phyloP scores from a whole-genome alignment of 345 rosid genomes.

The Eutrema yunnanense region DNA sequence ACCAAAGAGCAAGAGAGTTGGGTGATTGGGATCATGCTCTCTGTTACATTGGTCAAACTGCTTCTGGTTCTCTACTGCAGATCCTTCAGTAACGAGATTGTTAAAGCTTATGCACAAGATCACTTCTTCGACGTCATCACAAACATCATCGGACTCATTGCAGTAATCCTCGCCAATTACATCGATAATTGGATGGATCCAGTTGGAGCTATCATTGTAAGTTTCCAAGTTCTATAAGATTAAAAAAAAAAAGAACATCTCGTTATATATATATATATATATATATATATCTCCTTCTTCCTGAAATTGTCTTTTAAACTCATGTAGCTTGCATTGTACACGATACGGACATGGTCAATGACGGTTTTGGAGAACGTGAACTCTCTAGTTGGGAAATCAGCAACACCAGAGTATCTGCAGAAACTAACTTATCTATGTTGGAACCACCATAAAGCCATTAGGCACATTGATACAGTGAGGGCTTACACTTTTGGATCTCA shows the following conservation, averaged over 20 bases:
- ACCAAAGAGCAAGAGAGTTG: slow-evolving; percentile 71
- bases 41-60: slow-evolving; percentile 80
- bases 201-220: slow-evolving; percentile 92
- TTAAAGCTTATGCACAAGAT: slow-evolving; percentile 96
- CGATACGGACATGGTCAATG: slow-evolving; percentile 97
- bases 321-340: slow-evolving; percentile 85
- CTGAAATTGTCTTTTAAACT: background rate
- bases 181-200: slow-evolving; percentile 88
- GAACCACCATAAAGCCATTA: slow-evolving; percentile 87
- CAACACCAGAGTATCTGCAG: slow-evolving; percentile 82
- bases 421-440: slow-evolving; percentile 94
- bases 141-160: slow-evolving; percentile 88
- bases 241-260: background rate
- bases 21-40: slow-evolving; percentile 96
- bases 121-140: slow-evolving; percentile 97
- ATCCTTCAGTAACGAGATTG: slow-evolving; percentile 77
- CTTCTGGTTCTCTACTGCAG: slow-evolving; percentile 72
- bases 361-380: slow-evolving; percentile 91
- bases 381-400: slow-evolving; percentile 84
- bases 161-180: slow-evolving; percentile 85
- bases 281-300: background rate
- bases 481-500: slow-evolving; percentile 99
- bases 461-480: slow-evolving; percentile 90
- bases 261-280: too few species aligned
- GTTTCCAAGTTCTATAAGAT: background rate